phyloP scores from a whole-genome alignment of 1,284 basidiomycete species.

The Sutorius eximius region DNA sequence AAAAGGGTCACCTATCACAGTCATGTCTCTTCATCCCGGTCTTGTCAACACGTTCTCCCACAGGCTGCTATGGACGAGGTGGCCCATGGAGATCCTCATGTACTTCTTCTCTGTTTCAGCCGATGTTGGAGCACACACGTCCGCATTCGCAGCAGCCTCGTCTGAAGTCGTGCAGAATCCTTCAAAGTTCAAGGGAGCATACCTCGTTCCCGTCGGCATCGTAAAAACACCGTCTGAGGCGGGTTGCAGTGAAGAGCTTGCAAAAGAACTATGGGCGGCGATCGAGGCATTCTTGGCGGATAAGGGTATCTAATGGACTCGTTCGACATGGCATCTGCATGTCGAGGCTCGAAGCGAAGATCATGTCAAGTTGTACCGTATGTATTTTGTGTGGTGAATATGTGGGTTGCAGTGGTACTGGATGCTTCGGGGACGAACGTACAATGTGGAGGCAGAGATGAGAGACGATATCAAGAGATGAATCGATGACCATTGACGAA shows the following conservation, averaged over 20 bases:
- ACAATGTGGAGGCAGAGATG: too few relatives aligned
- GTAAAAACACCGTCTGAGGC: slow-evolving; percentile 29
- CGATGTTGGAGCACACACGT: slow-evolving; percentile 43
- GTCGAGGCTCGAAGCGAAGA: too few relatives aligned
- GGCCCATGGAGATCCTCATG: slow-evolving; percentile 30
- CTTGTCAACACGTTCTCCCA: slow-evolving; percentile 42
- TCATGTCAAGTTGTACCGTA: too few relatives aligned
- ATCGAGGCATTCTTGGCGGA: slow-evolving; percentile 36
- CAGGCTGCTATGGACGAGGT: slow-evolving; percentile 16
- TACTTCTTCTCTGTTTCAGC: slow-evolving; percentile 37
- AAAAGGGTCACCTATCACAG: slow-evolving; percentile 30
- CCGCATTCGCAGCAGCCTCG: slow-evolving; percentile 49
- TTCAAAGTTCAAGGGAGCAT: slow-evolving; percentile 48
- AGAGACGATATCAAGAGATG: too few relatives aligned
- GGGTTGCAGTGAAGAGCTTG: slow-evolving; percentile 35
- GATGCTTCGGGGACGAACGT: too few relatives aligned
- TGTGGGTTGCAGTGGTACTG: too few relatives aligned
- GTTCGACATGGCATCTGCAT: too few relatives aligned
- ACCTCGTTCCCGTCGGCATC: slow-evolving; percentile 41
- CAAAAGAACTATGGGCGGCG: slow-evolving; percentile 45
- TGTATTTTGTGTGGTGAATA: too few relatives aligned
- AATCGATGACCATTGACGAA: too few relatives aligned
- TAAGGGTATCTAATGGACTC: slow-evolving; percentile 16
- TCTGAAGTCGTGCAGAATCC: slow-evolving; percentile 37
- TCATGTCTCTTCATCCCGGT: slow-evolving; percentile 39